Percentiles rank a stretch among this genome's conserved stretches.
These are phyloP conservation scores for Lactifluus pinguis DNA, from an alignment of 768 basidiomycete species.

Conservation along the genomic window DNA sequence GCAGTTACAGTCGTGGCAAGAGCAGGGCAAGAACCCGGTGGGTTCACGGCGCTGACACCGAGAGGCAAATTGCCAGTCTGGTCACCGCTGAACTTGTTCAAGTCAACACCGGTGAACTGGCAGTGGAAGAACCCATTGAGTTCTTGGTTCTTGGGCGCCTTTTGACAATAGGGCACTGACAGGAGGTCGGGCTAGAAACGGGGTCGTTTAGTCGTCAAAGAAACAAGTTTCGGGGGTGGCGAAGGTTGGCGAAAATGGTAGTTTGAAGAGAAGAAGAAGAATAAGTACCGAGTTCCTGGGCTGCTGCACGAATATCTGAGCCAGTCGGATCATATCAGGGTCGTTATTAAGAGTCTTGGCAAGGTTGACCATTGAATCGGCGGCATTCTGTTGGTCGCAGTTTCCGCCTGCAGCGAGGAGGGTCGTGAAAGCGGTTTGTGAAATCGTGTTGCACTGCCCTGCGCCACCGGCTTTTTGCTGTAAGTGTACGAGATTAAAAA, in stretches of 20 bases:
- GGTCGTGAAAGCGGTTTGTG: slow-evolving; percentile 45
- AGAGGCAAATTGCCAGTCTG: slow-evolving; percentile 43
- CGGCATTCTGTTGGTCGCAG: slow-evolving; percentile 39
- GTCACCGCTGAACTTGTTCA: slow-evolving; percentile 39
- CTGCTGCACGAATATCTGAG: slow-evolving; percentile 49
- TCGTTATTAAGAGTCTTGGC: slow-evolving; percentile 36
- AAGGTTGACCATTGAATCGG: slow-evolving; percentile 42
- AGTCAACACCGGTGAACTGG: slow-evolving; percentile 41
- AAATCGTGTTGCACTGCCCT: slow-evolving; percentile 45
- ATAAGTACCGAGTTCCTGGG: slow-evolving; percentile 42
- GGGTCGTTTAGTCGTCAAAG: background rate
- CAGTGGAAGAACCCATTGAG: slow-evolving; percentile 49
- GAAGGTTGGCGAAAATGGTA: background rate
- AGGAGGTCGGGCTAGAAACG: slow-evolving; percentile 31
- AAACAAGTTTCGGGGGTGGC: background rate
- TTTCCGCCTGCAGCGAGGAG: slow-evolving; percentile 41
- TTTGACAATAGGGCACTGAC: slow-evolving; percentile 44
- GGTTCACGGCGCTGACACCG: slow-evolving; percentile 33
- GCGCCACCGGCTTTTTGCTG: slow-evolving; percentile 50
- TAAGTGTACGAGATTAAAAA: background rate
- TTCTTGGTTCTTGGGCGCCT: slow-evolving; percentile 40
- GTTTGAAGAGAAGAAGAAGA: too few species aligned
- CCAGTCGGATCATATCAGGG: slow-evolving; percentile 38
- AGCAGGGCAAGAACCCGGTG: slow-evolving; percentile 45
- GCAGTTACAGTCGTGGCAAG: slow-evolving; percentile 39